Base-by-base conservation (phyloP, 305 asterid species). In the Rubia balearica region DNA sequence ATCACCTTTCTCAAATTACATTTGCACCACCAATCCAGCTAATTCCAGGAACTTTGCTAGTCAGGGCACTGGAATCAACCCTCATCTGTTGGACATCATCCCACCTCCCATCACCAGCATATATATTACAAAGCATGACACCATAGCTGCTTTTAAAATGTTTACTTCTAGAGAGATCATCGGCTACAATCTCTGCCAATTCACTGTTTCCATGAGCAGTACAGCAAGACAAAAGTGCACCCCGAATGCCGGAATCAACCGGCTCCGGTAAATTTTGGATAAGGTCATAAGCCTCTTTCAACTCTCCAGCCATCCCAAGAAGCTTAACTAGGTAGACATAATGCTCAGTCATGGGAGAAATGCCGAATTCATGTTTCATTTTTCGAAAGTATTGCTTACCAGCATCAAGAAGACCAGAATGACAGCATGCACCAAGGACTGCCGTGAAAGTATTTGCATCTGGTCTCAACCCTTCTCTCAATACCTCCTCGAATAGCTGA, bases 151-250 rank as follows among this genome's bases (percentile, higher is more conserved):
- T 64, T 55, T 75, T 78, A 40, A 49, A 70, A n/a, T 71, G 56
- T 75, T 85, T 74, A 48, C 72, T 77, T 63, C 75, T 82, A n/a
- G 61, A 62, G 2, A 88, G 77, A 67, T 75, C 79, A 75, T 74
- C 65, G 68, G 86, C 81, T 46, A 83, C 74, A 16, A 72, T 72
- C 61, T 84, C 90, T 67, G 83, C 79, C 79, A 88, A 40, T 67
- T 84, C 88, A 61, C 78, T 77, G 38, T 88, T 77, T 61, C 75
- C 81, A 67, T 82, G 80, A 66, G 72, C 78, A 59, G 82, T 77
- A 61, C 92, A 90, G 79, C 98, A 87, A 5, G 93, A 83, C 75
- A 92, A 76, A 75, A 92, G 86, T 5, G 96, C 92, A 2, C 96
- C 98, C 96, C 95, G 88, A 55, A 92, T 62, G 73, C 89, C 82